Conservation (phyloP, 768 basidiomycete species). For the Termitomyces sp. region DNA sequence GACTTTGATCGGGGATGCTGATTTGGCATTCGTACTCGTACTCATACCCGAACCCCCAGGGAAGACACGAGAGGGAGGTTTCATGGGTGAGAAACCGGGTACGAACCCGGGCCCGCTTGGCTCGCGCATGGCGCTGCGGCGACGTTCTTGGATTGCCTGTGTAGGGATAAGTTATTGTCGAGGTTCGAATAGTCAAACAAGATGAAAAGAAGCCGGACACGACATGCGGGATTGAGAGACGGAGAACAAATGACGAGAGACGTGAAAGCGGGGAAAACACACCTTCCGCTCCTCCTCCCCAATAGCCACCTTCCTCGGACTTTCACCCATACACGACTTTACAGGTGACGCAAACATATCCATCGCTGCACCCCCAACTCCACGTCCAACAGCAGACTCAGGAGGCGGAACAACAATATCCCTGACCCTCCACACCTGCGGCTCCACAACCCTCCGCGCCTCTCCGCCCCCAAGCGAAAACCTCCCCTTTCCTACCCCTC, state of each 20-base stretch:
- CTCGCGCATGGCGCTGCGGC: slow-evolving; percentile 50
- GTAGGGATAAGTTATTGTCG: neutral
- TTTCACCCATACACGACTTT: no score
- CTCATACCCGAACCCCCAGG: neutral
- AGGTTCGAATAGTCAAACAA: neutral
- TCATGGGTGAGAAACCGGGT: slow-evolving; percentile 36
- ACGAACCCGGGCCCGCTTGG: slow-evolving; percentile 45
- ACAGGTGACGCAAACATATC: neutral
- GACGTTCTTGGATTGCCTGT: slow-evolving; percentile 57
- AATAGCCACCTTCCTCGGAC: slow-evolving; percentile 22
- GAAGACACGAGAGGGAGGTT: neutral
- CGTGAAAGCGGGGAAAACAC: neutral
- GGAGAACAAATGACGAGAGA: neutral
- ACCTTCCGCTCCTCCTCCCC: slow-evolving; percentile 46
- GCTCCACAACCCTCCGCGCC: slow-evolving; percentile 36
- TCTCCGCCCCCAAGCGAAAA: slow-evolving; percentile 43
- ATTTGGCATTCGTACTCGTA: neutral
- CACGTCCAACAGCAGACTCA: neutral
- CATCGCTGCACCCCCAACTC: neutral
- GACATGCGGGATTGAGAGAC: no score
- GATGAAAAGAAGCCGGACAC: no score
- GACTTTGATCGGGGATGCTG: slow-evolving; percentile 2
- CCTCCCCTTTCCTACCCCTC: slow-evolving; percentile 12
- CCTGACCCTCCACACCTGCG: slow-evolving; percentile 50
- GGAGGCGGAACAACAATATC: slow-evolving; percentile 44